Percentiles rank a stretch among this genome's conserved stretches.
Conservation (phyloP, 2,329 filamentous ascomycete species). For the Canariomyces notabilis region DNA sequence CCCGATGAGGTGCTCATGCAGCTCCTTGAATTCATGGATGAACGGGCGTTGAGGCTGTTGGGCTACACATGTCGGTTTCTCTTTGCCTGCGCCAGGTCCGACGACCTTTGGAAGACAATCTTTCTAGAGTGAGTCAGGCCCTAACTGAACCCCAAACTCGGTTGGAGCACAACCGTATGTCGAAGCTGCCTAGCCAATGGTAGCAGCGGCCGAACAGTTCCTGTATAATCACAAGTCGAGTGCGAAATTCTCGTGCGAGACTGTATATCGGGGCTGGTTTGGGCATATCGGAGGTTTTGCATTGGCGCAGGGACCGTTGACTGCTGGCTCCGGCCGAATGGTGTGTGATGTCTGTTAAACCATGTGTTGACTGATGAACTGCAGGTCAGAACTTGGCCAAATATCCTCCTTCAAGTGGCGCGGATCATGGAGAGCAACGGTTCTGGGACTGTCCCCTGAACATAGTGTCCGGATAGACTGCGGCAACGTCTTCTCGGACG, state of each 20-base stretch:
- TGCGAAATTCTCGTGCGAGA: neutral
- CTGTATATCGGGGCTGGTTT: no score
- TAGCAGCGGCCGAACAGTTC: neutral
- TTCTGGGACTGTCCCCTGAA: conserved; percentile 52
- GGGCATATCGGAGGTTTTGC: neutral
- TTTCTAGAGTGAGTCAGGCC: conserved; percentile 70
- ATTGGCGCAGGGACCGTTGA: no score
- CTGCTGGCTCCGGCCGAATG: no score
- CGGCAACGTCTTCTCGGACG: conserved; percentile 79
- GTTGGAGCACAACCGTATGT: neutral
- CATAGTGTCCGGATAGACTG: conserved; percentile 62
- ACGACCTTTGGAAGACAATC: conserved; percentile 84
- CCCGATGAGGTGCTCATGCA: conserved; percentile 77
- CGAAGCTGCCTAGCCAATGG: neutral
- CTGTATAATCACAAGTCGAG: no score
- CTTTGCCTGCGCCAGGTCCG: conserved; percentile 76
- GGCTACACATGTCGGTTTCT: conserved; percentile 79
- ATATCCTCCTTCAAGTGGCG: conserved; percentile 58
- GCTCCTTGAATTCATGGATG: conserved; percentile 70
- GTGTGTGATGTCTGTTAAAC: no score
- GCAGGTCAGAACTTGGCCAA: conserved; percentile 30
- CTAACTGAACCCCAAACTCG: neutral
- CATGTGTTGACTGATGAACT: conserved; percentile 20
- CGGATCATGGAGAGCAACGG: conserved; percentile 79
- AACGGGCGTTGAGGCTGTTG: conserved; percentile 55